A percentile compares a stretch with the other conserved stretches of the same genome.
Evolutionary conservation across 2,329 filamentous ascomycete species (phyloP).

Genomic region (Nothopassalora personata): DNA sequence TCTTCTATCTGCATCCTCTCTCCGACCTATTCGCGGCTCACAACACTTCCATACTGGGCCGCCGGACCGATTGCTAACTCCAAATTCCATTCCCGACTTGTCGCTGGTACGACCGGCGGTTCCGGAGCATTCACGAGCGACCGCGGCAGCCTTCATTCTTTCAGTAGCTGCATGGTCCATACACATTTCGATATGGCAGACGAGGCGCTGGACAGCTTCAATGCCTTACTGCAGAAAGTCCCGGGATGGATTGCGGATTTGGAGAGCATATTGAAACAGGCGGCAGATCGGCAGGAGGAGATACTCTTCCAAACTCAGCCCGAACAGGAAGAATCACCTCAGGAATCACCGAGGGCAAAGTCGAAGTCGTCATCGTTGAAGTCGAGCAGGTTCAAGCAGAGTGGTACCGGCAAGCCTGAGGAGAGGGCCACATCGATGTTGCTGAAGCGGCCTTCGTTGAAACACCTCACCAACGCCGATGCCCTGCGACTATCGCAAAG

Average conservation of each 20-base stretch:
- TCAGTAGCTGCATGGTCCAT: constrained; percentile 4
- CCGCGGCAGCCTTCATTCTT: constrained; percentile 3
- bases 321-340: constrained; percentile 3
- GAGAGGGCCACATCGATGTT: neutral
- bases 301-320: constrained; percentile 23
- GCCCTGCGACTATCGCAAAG: constrained; percentile 27
- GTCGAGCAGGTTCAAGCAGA: constrained; percentile 14
- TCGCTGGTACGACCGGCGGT: constrained; percentile 4
- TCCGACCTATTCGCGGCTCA: neutral
- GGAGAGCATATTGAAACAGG: constrained; percentile 25
- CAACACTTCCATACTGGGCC: neutral
- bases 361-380: constrained; percentile 23
- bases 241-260: constrained; percentile 31
- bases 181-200: constrained; percentile 25
- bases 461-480: constrained; percentile 27
- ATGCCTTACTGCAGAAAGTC: constrained; percentile 26
- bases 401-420: neutral
- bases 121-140: constrained; percentile 1
- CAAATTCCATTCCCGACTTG: neutral
- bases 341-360: neutral
- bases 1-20: neutral
- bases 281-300: constrained; percentile 25
- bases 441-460: constrained; percentile 20
- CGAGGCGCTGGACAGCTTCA: constrained; percentile 28
- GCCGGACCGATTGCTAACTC: neutral